Evolutionary conservation across 2,329 filamentous ascomycete species (phyloP).

Genomic region (Colletotrichum liriopes): DNA sequence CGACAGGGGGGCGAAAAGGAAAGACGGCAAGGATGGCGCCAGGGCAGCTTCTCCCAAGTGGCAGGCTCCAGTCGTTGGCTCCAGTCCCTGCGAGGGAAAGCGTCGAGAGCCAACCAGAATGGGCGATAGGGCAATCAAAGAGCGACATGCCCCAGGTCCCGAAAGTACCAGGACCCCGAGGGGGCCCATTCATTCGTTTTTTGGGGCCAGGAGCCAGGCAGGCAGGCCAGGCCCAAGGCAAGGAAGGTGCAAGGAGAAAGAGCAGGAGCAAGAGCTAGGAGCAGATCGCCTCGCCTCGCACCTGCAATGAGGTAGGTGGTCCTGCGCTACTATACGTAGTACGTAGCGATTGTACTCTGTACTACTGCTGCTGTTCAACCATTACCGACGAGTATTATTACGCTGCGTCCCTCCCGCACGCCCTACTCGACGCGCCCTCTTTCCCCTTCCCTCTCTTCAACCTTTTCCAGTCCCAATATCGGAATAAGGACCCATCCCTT

Average conservation of each 20-base stretch:
- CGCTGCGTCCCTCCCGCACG: slow-evolving; percentile 33
- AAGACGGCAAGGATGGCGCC: slow-evolving; percentile 36
- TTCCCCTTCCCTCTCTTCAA: slow-evolving; percentile 21
- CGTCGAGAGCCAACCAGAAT: slow-evolving; percentile 28
- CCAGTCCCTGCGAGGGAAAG: slow-evolving; percentile 25
- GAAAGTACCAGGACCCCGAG: slow-evolving; percentile 17
- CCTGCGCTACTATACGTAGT: background rate
- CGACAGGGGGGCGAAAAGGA: slow-evolving; percentile 36
- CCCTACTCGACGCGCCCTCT: slow-evolving; percentile 3
- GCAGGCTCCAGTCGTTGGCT: slow-evolving; percentile 33
- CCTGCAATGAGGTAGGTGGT: slow-evolving; percentile 7
- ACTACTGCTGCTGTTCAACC: slow-evolving; percentile 5
- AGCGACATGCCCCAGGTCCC: slow-evolving; percentile 41
- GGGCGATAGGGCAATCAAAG: slow-evolving; percentile 39
- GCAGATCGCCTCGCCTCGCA: slow-evolving; percentile 22
- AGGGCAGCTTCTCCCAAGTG: slow-evolving; percentile 28
- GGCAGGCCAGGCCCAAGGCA: background rate
- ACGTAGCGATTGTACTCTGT: background rate
- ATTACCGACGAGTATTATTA: slow-evolving; percentile 23
- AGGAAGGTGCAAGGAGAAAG: background rate
- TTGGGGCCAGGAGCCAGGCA: slow-evolving; percentile 7
- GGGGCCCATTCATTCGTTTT: slow-evolving; percentile 17
- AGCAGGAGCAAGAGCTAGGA: slow-evolving; percentile 6
- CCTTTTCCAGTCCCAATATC: slow-evolving; percentile 25
- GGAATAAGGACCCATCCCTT: slow-evolving; percentile 26